Base-by-base conservation (phyloP, 2,329 filamentous ascomycete species). In the Ceratocystiopsis sp. region DNA sequence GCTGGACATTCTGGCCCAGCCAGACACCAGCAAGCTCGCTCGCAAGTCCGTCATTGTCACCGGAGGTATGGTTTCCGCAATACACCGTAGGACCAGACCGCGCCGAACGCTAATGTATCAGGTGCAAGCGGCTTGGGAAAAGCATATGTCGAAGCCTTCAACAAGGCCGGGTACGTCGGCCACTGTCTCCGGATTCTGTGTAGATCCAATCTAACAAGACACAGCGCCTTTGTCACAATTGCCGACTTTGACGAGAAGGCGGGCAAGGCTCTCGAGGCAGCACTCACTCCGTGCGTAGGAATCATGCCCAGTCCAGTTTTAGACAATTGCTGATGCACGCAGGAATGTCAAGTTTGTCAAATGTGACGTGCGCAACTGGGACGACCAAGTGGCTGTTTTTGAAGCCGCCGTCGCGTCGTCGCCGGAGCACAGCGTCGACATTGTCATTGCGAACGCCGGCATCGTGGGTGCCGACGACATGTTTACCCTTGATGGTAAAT, bases 381-480 rank as follows among this genome's bases (percentile, higher is more conserved):
- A 66, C 0, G 54, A 65, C 21, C 62, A 67, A 47, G 57, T 61
- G 7, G 44, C 42, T 5, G 51, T 65, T 6, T 68, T 68, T 35
- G 58, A 65, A 43, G 56, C 52, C 0, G 63, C 64, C 1, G 57
- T 57, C 18, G 45, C 42, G 1, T 51, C 54, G 29, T 63, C 60
- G 10, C 63, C 62, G 0, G 48, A 51, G 19, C 57, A 61, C 0
- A 61, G 58, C 40, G 58, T 66, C 18, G 64, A 68, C 44, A 50
- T 67, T 13, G 66, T 68, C 13, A 61, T 69, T 42, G 64, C 65
- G 2, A 69, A 68, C 48, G 66, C 65, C 1, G 65, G 66, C 12
- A 64, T 68, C 25, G 38, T 47, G 7, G 45, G 45, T 6, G 34
- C 39, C 53, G 53, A 25, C 49, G 57, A n/a, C 19, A 10, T 42